Base-by-base conservation (phyloP, 345 rosid species). In the Gossypium stocksii region DNA sequence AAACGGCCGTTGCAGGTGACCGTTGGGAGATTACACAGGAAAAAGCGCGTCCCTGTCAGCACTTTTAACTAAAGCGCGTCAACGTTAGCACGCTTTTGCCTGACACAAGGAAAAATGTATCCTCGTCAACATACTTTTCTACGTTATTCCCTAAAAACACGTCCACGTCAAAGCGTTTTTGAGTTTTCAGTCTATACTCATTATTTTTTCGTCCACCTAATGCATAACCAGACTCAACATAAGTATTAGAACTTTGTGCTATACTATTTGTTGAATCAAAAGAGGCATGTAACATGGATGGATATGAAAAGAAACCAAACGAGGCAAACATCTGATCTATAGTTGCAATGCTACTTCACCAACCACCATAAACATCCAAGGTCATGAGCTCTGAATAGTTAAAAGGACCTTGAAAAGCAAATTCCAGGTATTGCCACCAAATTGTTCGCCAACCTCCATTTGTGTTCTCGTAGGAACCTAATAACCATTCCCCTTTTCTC, bases 351-450 rank as follows among this genome's bases (percentile, higher is more conserved):
- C 79, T 87, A 77, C 78, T 88, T 80, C 86, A 89, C 89, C 91
- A 88, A 44, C 87, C 92, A 77, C 84, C 87, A 80, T 80, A 82
- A 27, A 82, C 58, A 69, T 94, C 96, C 9, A 87, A 81, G 85
- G 86, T 90, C 90, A 89, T 80, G 58, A 85, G 78, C 61, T 89
- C 93, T 0, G 87, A 69, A 56, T 87, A 75, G 84, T 77, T 80
- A 76, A 83, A 81, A n/a, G 87, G 78, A 66, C 92, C 57, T 84
- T 94, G 4, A 64, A 66, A 76, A 69, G 27, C 4, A 80, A 79
- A 83, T 73, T 85, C 83, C 78, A 82, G 17, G 81, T 1, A 25
- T 72, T 59, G 41, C 45, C 63, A 61, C 78, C 88, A 1, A 64
- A n/a, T 16, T 73, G 34, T 19, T 75, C 68, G 73, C 76, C 70